These are phyloP conservation scores for Alternaria sp. DNA, from an alignment of 2,329 filamentous ascomycete genomes.

Conservation along the genomic window DNA sequence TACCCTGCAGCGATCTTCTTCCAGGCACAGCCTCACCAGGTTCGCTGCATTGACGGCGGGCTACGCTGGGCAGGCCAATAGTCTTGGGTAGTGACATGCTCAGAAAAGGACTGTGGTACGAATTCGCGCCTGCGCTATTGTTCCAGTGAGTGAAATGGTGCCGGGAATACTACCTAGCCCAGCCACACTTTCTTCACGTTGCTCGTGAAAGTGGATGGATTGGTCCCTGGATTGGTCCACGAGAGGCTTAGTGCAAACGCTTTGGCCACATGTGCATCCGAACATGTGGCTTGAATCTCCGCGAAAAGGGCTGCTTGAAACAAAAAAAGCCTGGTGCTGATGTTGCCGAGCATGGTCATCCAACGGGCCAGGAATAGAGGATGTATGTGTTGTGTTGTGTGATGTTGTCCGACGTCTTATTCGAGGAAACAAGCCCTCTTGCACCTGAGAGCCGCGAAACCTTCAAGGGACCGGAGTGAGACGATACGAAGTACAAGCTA, in stretches of 20 bases:
- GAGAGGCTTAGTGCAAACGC: neutral
- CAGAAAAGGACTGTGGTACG: neutral
- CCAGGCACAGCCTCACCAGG: constrained; percentile 11
- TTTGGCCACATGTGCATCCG: neutral
- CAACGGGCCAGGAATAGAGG: neutral
- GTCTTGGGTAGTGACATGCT: neutral
- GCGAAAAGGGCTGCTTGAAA: neutral
- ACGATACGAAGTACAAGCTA: neutral
- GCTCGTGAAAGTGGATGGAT: neutral
- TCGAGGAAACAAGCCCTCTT: neutral
- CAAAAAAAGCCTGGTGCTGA: neutral
- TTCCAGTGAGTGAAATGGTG: neutral
- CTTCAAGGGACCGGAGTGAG: neutral
- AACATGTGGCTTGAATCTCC: neutral
- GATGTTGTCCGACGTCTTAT: neutral
- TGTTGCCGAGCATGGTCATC: neutral
- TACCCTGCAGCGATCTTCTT: constrained; percentile 11
- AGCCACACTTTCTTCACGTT: constrained; percentile 3
- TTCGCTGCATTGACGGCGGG: constrained; percentile 4
- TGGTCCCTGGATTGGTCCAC: neutral
- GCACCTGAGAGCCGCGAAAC: neutral
- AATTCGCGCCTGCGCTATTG: neutral
- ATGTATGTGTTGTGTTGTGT: neutral
- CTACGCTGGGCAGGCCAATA: neutral
- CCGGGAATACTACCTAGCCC: neutral